Base-by-base conservation (phyloP, 2,329 filamentous ascomycete species). In the Huntiella omanensis region DNA sequence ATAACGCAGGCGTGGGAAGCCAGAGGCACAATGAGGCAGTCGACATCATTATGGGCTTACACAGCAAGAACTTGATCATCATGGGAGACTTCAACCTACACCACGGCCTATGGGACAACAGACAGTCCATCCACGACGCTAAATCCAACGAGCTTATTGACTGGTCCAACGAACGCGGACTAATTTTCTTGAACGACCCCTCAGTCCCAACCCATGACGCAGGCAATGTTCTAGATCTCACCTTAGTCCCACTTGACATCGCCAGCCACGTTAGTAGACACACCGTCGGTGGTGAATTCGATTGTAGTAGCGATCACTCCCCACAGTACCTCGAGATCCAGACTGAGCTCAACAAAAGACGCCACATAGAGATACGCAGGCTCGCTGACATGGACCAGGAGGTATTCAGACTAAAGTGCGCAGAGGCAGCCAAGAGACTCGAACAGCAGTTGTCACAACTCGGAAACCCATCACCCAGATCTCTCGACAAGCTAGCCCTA, bases 271-370 rank as follows among this genome's bases (percentile, higher is more conserved):
- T 44, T n/a, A 4, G 5, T 4, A 13, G 15, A 10, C 36, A 44
- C 8, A 10, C 17, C 4, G 7, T 12, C 2, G 33, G 28, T 33
- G 15, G 42, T 10, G 33, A 35, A 13, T 17, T 44, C 5, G 42
- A 44, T 35, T 44, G 33, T 33, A 33, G 42, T n/a, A 44, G 42
- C 42, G 42, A 44, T 13, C 42, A 44, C 42, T 44, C 42, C 8
- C 42, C 33, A 19, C 42, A 44, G 33, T 12, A 17, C 10, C n/a
- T 39, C 8, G 13, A 39, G 37, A 36, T n/a, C 8, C 12, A 16
- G 15, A 16, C 3, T 12, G 33, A 11, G n/a, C 11, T 3, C 10
- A 13, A 1, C 10, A 13, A 11, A 35, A 35, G n/a, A 3, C 10
- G 3, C 6, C 10, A 35, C 6, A 4, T 3, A 1, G 13, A 28